phyloP scores from a whole-genome alignment of 2,329 filamentous ascomycete species.

The Arthrobotrys sphaeroides region DNA sequence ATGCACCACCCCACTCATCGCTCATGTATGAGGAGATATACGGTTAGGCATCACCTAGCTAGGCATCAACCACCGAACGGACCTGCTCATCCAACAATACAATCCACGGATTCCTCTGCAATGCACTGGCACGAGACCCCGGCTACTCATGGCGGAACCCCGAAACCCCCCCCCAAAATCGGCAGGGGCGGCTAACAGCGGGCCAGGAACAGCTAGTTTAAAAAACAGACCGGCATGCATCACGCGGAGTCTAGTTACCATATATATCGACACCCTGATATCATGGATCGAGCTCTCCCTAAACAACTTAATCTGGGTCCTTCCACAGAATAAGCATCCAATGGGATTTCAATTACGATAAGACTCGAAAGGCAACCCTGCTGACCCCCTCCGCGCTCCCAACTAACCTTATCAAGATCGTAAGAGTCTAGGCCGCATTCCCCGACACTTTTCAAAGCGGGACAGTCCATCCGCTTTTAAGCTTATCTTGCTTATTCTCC shows the following conservation, averaged over 20 bases:
- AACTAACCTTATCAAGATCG: conserved; percentile 26
- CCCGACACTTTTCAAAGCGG: background rate
- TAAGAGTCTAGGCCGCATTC: background rate
- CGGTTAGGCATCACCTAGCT: conserved; percentile 23
- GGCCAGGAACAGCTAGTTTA: conserved; percentile 25
- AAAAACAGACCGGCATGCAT: conserved; percentile 13
- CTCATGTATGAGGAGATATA: too few species aligned
- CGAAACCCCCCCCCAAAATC: conserved; percentile 16
- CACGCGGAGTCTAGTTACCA: background rate
- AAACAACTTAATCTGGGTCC: background rate
- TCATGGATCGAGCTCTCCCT: background rate
- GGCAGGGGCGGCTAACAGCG: conserved; percentile 48
- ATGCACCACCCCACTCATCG: conserved; percentile 4
- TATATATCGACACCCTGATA: background rate
- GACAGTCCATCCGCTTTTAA: conserved; percentile 43
- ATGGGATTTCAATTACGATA: conserved; percentile 47
- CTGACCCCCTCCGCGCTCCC: conserved; percentile 32
- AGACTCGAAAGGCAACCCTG: conserved; percentile 4
- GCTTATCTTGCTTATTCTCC: conserved; percentile 42
- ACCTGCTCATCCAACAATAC: conserved; percentile 29
- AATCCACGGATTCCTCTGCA: background rate
- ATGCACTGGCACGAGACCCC: background rate
- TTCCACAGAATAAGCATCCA: conserved; percentile 18
- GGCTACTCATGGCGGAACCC: conserved; percentile 21
- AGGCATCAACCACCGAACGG: conserved; percentile 22